Conservation (phyloP, 2,329 filamentous ascomycete genomes). For the Sclerotinia trifoliorum region DNA sequence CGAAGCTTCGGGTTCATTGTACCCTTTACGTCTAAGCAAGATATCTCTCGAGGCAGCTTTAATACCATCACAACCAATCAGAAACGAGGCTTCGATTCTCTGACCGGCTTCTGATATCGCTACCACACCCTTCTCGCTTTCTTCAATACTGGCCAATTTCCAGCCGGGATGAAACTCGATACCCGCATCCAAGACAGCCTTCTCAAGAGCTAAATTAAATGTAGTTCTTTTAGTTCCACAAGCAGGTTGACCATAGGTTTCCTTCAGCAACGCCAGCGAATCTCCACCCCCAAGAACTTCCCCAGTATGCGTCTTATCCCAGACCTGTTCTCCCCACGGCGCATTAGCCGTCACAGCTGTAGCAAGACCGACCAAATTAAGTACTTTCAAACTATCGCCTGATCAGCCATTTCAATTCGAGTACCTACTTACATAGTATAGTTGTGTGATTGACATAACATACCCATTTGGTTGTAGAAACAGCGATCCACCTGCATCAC, state of each 20-base stretch:
- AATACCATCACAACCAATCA: conserved; percentile 28
- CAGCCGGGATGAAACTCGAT: conserved; percentile 21
- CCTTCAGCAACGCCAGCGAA: not conserved
- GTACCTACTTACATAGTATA: not conserved
- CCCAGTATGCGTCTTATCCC: conserved; percentile 3
- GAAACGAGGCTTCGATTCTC: conserved; percentile 21
- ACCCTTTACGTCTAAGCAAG: conserved; percentile 10
- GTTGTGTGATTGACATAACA: not conserved
- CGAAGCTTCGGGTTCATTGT: conserved; percentile 16
- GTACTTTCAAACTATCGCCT: conserved; percentile 20
- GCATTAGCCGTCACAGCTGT: conserved; percentile 1
- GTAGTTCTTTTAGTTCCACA: conserved; percentile 21
- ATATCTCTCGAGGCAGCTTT: conserved; percentile 18
- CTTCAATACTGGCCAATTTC: conserved; percentile 22
- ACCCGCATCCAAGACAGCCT: not conserved
- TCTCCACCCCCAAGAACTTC: conserved; percentile 13
- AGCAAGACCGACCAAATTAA: conserved; percentile 4
- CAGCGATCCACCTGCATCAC: conserved; percentile 21
- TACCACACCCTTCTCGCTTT: conserved; percentile 7
- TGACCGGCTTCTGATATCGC: conserved; percentile 18
- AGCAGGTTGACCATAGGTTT: conserved; percentile 22
- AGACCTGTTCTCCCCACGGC: not conserved
- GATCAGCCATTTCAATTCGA: not conserved
- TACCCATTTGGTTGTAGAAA: conserved; percentile 23
- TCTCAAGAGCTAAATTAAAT: conserved; percentile 21